These are phyloP conservation scores for Hypericum androsaemum DNA, from an alignment of 345 rosid genomes.

Conservation along the genomic window DNA sequence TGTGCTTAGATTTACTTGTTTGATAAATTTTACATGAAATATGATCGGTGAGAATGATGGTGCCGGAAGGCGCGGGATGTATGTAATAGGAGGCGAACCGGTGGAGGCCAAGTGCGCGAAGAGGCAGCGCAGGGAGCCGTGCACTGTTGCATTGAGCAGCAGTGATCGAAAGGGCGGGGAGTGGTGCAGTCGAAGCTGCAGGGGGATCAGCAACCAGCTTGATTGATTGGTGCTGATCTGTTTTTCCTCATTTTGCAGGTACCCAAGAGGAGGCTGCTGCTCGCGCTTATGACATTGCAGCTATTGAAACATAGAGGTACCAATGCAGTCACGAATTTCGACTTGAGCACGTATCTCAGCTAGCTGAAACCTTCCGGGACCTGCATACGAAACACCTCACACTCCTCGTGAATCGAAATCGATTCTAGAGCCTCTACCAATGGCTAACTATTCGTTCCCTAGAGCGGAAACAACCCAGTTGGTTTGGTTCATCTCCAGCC, in stretches of 20 bases:
- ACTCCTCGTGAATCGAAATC: constrained; percentile 14
- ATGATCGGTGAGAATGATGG: constrained; percentile 12
- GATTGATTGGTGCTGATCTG: neutral
- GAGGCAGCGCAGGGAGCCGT: constrained; percentile 26
- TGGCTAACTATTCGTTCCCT: constrained; percentile 4
- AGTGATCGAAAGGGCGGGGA: constrained; percentile 6
- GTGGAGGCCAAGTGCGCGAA: constrained; percentile 15
- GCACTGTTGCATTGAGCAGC: constrained; percentile 7
- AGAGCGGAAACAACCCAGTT: neutral
- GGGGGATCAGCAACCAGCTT: neutral
- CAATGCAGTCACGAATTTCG: too few species aligned
- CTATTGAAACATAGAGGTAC: too few species aligned
- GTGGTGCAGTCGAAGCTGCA: constrained; percentile 2
- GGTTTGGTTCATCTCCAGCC: neutral
- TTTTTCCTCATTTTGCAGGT: constrained; percentile 14
- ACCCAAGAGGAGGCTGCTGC: constrained; percentile 50
- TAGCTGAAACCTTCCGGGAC: constrained; percentile 33
- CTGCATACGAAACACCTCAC: constrained; percentile 4
- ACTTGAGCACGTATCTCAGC: constrained; percentile 37
- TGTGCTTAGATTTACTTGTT: neutral
- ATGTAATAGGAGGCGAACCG: constrained; percentile 10
- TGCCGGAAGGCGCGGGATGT: constrained; percentile 2
- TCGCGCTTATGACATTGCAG: too few species aligned
- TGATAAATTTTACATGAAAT: too few species aligned
- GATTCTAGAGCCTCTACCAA: constrained; percentile 2